Evolutionary conservation across 352 stramenopile genomes (phyloP).

Genomic region (Phytophthora megakarya): DNA sequence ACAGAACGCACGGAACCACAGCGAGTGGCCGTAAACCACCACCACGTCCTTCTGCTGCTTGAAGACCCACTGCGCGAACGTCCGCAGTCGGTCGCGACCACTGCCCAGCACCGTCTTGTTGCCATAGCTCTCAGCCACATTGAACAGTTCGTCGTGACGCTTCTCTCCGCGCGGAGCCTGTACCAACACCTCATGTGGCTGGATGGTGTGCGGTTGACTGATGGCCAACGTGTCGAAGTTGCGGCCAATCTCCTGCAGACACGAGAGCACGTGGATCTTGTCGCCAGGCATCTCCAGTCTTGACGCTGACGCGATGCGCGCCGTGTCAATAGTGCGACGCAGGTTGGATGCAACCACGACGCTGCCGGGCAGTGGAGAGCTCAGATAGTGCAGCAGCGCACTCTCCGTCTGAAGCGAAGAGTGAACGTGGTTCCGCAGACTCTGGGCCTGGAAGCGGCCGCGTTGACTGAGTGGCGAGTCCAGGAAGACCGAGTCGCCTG

Average conservation of each 20-base stretch:
- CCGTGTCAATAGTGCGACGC: conserved; percentile 77
- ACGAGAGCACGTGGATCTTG: conserved; percentile 81
- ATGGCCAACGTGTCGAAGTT: conserved; percentile 88
- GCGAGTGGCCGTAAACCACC: conserved; percentile 85
- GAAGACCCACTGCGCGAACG: conserved; percentile 77
- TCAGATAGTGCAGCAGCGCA: conserved; percentile 54
- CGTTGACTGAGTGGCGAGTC: conserved; percentile 80
- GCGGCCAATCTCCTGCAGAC: conserved; percentile 83
- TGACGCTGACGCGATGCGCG: conserved; percentile 70
- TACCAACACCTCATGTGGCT: conserved; percentile 36
- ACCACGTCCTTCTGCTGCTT: conserved; percentile 59
- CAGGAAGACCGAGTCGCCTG: conserved; percentile 78
- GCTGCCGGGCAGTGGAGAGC: conserved; percentile 49
- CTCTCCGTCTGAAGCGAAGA: conserved; percentile 23
- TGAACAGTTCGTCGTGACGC: conserved; percentile 66
- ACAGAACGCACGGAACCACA: conserved; percentile 88
- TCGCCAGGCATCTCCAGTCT: conserved; percentile 59
- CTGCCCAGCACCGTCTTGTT: conserved; percentile 79
- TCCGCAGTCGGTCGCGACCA: conserved; percentile 55
- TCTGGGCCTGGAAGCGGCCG: conserved; percentile 63
- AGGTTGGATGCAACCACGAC: conserved; percentile 80
- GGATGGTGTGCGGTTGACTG: conserved; percentile 51
- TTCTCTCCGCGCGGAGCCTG: conserved; percentile 45
- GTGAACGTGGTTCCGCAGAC: conserved; percentile 50
- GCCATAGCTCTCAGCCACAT: conserved; percentile 75